Evolutionary conservation across 805 yeast genomes (phyloP).

Genomic region (Barnettozyma wickerhamii): DNA sequence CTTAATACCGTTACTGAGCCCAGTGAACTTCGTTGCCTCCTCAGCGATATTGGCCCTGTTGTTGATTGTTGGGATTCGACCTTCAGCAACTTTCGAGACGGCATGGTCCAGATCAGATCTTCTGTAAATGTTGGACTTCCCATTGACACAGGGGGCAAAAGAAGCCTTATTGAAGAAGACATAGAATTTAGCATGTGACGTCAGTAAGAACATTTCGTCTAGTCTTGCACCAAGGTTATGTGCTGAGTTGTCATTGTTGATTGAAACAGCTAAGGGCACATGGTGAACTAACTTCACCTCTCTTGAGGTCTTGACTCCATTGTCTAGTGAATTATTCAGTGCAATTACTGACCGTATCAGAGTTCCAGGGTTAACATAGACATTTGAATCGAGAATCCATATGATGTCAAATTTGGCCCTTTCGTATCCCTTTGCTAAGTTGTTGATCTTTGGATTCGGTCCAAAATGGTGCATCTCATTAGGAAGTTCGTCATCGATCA

Average conservation of each 20-base stretch:
- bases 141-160: conserved; percentile 87
- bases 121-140: conserved; percentile 78
- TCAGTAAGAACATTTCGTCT: conserved; percentile 80
- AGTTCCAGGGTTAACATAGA: conserved; percentile 67
- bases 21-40: conserved; percentile 28
- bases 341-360: conserved; percentile 59
- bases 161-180: conserved; percentile 68
- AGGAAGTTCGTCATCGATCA: conserved; percentile 42
- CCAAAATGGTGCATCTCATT: conserved; percentile 48
- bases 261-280: conserved; percentile 61
- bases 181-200: conserved; percentile 85
- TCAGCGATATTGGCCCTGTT: conserved; percentile 33
- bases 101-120: conserved; percentile 59
- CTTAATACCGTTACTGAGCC: conserved; percentile 45
- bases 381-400: conserved; percentile 87
- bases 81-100: conserved; percentile 38
- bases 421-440: conserved; percentile 74
- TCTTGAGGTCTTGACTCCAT: conserved; percentile 38
- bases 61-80: conserved; percentile 25
- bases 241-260: conserved; percentile 16
- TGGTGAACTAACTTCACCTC: conserved; percentile 75
- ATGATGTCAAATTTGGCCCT: conserved; percentile 66
- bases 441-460: conserved; percentile 87
- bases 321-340: conserved; percentile 44
- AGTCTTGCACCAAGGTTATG: conserved; percentile 52